phyloP scores from a whole-genome alignment of 768 basidiomycete genomes.

The Pleurotus eryngii region DNA sequence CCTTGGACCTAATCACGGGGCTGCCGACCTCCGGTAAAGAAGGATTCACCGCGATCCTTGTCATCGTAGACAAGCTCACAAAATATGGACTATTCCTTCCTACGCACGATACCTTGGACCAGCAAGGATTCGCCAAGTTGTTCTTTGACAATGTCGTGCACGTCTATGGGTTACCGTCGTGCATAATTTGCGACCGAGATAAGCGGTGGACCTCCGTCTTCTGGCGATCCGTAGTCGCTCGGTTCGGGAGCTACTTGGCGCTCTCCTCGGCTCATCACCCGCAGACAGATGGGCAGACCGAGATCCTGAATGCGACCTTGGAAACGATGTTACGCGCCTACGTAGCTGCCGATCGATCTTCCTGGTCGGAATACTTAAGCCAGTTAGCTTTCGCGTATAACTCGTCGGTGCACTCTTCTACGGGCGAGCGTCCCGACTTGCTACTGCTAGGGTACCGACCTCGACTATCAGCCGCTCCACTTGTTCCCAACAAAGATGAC shows the following conservation, averaged over 20 bases:
- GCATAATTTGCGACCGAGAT: too few species aligned
- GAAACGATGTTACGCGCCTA: too few species aligned
- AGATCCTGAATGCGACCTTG: too few species aligned
- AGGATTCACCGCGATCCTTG: conserved; percentile 17
- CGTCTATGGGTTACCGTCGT: conserved; percentile 7
- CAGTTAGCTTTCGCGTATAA: too few species aligned
- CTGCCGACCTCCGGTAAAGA: conserved; percentile 16
- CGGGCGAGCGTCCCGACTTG: conserved; percentile 9
- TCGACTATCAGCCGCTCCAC: background rate
- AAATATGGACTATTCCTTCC: conserved; percentile 25
- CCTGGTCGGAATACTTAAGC: too few species aligned
- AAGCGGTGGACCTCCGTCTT: too few species aligned
- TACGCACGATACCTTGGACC: conserved; percentile 11
- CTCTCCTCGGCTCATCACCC: too few species aligned
- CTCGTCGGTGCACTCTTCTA: too few species aligned
- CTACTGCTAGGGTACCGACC: conserved; percentile 19
- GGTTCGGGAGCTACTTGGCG: too few species aligned
- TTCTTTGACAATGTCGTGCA: conserved; percentile 19
- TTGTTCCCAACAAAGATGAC: background rate
- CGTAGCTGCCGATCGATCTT: too few species aligned
- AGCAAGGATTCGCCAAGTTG: conserved; percentile 18
- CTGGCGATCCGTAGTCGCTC: too few species aligned
- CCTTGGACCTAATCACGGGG: conserved; percentile 19
- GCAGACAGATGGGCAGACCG: too few species aligned
- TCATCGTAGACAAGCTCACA: conserved; percentile 12